A percentile compares a stretch with the other conserved stretches of the same genome.
Evolutionary conservation across 2,329 filamentous ascomycete genomes (phyloP).

Genomic region (Chlorencoelia australis): DNA sequence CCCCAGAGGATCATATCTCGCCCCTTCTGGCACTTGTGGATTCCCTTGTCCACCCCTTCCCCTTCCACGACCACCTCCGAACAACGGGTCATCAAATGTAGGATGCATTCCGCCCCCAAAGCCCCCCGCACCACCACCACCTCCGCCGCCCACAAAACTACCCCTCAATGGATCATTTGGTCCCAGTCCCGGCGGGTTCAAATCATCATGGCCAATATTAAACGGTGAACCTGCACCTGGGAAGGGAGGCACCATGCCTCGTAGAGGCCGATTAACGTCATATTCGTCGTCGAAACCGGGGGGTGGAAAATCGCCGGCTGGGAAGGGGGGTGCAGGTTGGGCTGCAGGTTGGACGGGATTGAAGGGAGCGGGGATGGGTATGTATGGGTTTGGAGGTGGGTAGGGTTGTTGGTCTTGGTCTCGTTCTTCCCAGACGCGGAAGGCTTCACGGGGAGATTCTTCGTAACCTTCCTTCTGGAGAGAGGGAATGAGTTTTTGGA

Average conservation of each 20-base stretch:
- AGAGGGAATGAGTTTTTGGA: constrained; percentile 74
- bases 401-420: constrained; percentile 34
- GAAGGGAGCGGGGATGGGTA: constrained; percentile 23
- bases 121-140: constrained; percentile 44
- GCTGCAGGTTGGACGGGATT: constrained; percentile 44
- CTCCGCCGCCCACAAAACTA: constrained; percentile 49
- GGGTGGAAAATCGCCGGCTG: constrained; percentile 66
- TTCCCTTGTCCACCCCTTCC: constrained; percentile 43
- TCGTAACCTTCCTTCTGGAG: constrained; percentile 72
- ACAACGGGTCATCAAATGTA: constrained; percentile 85
- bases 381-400: constrained; percentile 28
- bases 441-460: constrained; percentile 35
- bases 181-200: constrained; percentile 78
- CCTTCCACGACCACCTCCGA: constrained; percentile 42
- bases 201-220: constrained; percentile 73
- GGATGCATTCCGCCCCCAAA: constrained; percentile 83
- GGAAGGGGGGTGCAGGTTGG: constrained; percentile 51
- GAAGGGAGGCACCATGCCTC: constrained; percentile 32
- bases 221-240: constrained; percentile 41
- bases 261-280: constrained; percentile 62
- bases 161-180: constrained; percentile 73
- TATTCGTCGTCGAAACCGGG: constrained; percentile 92
- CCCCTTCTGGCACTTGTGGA: constrained; percentile 71
- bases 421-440: constrained; percentile 32
- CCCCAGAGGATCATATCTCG: constrained; percentile 82